These are phyloP conservation scores for Yamadazyma sp. DNA, from an alignment of 1,139 yeast genomes.

Conservation along the genomic window DNA sequence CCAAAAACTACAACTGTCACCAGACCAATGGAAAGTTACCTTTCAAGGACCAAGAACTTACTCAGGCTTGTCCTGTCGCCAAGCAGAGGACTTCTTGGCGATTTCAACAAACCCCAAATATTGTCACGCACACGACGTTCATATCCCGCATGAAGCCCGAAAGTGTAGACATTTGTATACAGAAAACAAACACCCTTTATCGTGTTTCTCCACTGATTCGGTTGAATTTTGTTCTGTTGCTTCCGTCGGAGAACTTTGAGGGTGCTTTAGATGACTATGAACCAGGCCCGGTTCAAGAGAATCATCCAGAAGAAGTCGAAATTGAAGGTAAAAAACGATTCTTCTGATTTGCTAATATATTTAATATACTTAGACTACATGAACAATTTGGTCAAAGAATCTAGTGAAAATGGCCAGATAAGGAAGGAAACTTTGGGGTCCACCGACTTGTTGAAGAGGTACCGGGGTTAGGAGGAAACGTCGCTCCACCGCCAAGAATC, in stretches of 20 bases:
- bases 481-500: no score
- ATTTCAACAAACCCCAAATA: no score
- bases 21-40: no score
- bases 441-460: conserved; percentile 24
- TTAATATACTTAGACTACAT: conserved; percentile 50
- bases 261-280: conserved; percentile 9
- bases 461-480: conserved; percentile 23
- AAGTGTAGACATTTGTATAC: not conserved
- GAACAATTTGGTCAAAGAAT: conserved; percentile 33
- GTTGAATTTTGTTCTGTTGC: no score
- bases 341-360: conserved; percentile 46
- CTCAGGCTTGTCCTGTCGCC: no score
- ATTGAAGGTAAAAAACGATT: conserved; percentile 31
- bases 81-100: no score
- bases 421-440: conserved; percentile 17
- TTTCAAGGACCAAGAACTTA: no score
- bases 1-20: no score
- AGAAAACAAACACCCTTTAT: not conserved
- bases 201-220: no score
- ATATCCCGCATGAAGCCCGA: no score
- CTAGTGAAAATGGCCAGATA: conserved; percentile 9
- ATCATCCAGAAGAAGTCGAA: conserved; percentile 20
- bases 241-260: no score
- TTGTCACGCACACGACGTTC: not conserved
- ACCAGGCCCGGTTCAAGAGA: conserved; percentile 18